phyloP scores from a whole-genome alignment of 805 yeast genomes.

The Priceomyces fermenticarens region DNA sequence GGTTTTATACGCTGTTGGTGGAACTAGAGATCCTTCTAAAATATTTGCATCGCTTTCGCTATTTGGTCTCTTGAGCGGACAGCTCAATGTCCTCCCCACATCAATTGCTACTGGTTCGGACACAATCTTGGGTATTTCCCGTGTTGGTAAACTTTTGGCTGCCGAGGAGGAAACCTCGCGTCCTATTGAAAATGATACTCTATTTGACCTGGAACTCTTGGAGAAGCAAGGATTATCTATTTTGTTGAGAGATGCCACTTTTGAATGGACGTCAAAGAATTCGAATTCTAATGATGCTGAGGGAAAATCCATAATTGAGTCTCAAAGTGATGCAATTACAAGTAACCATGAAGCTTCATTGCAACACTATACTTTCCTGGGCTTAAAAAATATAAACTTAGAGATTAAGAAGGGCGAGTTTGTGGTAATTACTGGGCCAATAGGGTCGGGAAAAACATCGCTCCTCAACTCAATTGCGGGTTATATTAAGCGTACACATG shows the following conservation, averaged over 20 bases:
- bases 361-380: slow-evolving; percentile 25
- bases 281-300: background rate
- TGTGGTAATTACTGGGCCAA: slow-evolving; percentile 71
- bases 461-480: slow-evolving; percentile 71
- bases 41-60: slow-evolving; percentile 66
- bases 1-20: slow-evolving; percentile 25
- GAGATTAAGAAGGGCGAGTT: slow-evolving; percentile 63
- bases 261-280: slow-evolving; percentile 56
- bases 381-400: slow-evolving; percentile 52
- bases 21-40: slow-evolving; percentile 45
- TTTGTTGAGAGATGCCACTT: slow-evolving; percentile 49
- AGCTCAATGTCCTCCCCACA: slow-evolving; percentile 61
- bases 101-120: slow-evolving; percentile 65
- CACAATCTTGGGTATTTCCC: slow-evolving; percentile 55
- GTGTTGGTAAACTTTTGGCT: slow-evolving; percentile 48
- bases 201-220: slow-evolving; percentile 10
- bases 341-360: slow-evolving; percentile 1
- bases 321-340: slow-evolving; percentile 4
- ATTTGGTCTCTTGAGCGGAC: slow-evolving; percentile 56
- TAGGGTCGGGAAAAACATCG: slow-evolving; percentile 82
- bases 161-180: slow-evolving; percentile 1
- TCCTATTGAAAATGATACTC: slow-evolving; percentile 6
- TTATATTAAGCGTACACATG: slow-evolving; percentile 55
- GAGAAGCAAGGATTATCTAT: slow-evolving; percentile 41
- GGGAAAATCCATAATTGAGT: background rate